Conservation (phyloP, 257 asterid genomes). For the Phtheirospermum japonicum region DNA sequence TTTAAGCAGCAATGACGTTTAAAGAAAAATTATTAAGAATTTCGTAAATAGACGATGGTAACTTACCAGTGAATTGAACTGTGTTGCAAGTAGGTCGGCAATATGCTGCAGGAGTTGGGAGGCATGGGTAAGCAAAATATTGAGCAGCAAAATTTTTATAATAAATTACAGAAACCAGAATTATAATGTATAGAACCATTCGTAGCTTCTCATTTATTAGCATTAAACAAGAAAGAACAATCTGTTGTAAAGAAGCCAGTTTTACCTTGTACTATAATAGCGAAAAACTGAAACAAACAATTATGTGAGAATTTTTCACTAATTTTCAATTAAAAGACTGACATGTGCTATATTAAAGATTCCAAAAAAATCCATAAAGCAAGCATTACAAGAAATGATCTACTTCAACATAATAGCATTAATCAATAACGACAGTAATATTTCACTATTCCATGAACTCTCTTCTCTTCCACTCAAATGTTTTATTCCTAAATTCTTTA, state of each 20-base stretch:
- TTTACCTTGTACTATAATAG: background rate
- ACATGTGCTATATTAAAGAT: background rate
- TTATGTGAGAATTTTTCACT: background rate
- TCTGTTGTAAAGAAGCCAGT: background rate
- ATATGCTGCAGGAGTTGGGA: slow-evolving; percentile 57
- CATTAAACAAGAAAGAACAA: background rate
- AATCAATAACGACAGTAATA: too few species aligned
- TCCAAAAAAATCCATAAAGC: background rate
- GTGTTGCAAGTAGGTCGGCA: slow-evolving; percentile 93
- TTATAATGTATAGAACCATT: background rate
- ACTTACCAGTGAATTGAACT: slow-evolving; percentile 75
- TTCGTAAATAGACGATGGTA: background rate
- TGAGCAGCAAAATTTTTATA: slow-evolving; percentile 6
- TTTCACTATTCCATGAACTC: too few species aligned
- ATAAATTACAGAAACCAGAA: slow-evolving; percentile 21
- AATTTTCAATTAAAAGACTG: background rate
- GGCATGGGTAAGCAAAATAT: slow-evolving; percentile 32
- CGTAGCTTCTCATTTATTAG: background rate
- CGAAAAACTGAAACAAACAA: background rate
- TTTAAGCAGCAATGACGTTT: background rate
- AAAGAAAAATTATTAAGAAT: background rate
- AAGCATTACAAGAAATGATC: background rate
- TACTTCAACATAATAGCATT: too few species aligned
- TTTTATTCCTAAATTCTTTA: too few species aligned
- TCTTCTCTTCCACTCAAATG: too few species aligned